Evolutionary conservation across 108 stramenopile genomes (phyloP).

Genomic region (Nitzschia palea): DNA sequence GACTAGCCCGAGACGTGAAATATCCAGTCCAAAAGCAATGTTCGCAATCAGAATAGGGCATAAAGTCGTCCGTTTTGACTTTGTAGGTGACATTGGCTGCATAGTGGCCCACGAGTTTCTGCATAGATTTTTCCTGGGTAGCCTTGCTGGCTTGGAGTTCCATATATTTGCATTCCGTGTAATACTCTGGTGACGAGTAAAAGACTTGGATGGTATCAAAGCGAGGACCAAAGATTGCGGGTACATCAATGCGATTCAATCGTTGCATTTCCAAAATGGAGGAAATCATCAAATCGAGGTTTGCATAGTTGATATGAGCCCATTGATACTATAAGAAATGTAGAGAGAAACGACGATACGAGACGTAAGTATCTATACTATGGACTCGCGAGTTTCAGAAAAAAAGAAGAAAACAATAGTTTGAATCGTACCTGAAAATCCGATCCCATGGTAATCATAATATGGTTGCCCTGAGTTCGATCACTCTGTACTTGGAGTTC

Average conservation of each 20-base stretch:
- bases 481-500: slow-evolving; percentile 62
- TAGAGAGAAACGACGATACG: no score
- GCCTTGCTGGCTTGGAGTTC: slow-evolving; percentile 7
- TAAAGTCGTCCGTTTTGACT: slow-evolving; percentile 88
- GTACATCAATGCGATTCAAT: slow-evolving; percentile 11
- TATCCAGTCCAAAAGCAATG: slow-evolving; percentile 96
- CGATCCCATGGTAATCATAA: slow-evolving; percentile 88
- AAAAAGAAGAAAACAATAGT: no score
- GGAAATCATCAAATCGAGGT: slow-evolving; percentile 24
- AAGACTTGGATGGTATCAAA: slow-evolving; percentile 81
- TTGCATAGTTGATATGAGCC: slow-evolving; percentile 34
- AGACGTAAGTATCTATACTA: no score
- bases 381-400: neutral
- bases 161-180: slow-evolving; percentile 76
- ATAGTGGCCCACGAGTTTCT: neutral
- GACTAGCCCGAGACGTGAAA: slow-evolving; percentile 82
- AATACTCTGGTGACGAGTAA: slow-evolving; percentile 84
- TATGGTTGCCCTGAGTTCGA: slow-evolving; percentile 69
- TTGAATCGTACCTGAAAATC: slow-evolving; percentile 73
- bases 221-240: slow-evolving; percentile 46
- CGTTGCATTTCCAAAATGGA: slow-evolving; percentile 14
- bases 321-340: slow-evolving; percentile 17
- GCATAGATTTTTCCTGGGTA: neutral
- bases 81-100: slow-evolving; percentile 19
- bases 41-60: slow-evolving; percentile 91